These are phyloP conservation scores for Fomitiporia mediterranea DNA, from an alignment of 1,284 basidiomycete genomes.

Conservation along the genomic window DNA sequence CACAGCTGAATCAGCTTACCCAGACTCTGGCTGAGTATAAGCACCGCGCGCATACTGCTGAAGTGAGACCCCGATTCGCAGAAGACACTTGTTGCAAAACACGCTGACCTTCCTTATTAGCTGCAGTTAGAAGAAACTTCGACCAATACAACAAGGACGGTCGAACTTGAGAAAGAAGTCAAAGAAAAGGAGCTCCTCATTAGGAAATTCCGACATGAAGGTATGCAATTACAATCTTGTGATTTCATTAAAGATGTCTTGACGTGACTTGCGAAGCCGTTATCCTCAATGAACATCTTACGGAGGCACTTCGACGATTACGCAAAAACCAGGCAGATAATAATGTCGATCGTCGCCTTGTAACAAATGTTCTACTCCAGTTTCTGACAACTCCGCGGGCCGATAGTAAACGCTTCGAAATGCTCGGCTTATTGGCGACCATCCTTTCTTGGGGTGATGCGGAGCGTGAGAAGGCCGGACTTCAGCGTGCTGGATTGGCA, in stretches of 20 bases:
- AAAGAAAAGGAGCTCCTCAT: conserved; percentile 93
- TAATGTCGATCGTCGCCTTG: conserved; percentile 90
- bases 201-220: conserved; percentile 91
- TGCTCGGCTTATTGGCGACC: conserved; percentile 84
- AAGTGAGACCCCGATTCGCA: too few species aligned
- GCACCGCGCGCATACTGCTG: conserved; percentile 79
- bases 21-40: conserved; percentile 82
- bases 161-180: conserved; percentile 80
- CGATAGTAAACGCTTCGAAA: conserved; percentile 95
- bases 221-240: conserved; percentile 39
- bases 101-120: too few species aligned
- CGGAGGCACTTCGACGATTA: conserved; percentile 91
- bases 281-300: conserved; percentile 96
- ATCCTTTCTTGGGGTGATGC: conserved; percentile 88
- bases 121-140: conserved; percentile 71
- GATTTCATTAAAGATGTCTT: background rate
- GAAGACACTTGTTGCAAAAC: too few species aligned
- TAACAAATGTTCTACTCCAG: conserved; percentile 92
- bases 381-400: conserved; percentile 89
- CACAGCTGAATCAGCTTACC: conserved; percentile 65
- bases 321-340: conserved; percentile 81
- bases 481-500: conserved; percentile 53
- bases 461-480: conserved; percentile 87
- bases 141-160: conserved; percentile 59
- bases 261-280: conserved; percentile 53